A percentile compares a stretch with the other conserved stretches of the same genome.
Conservation (phyloP, 2,329 filamentous ascomycete species). For the Colletotrichum sp. region DNA sequence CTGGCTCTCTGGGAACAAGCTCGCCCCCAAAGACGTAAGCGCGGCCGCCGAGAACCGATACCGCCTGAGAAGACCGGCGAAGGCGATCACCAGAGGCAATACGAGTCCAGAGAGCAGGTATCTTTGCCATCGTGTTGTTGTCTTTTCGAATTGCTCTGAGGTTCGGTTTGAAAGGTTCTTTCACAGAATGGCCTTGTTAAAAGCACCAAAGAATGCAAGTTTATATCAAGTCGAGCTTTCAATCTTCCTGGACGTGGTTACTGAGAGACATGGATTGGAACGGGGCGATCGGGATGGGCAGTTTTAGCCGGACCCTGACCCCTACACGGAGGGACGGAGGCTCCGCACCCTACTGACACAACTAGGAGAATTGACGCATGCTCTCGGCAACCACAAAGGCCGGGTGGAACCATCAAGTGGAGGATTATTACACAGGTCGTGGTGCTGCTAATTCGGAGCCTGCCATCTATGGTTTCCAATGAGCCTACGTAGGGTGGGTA, state of each 20-base stretch:
- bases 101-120: constrained; percentile 27
- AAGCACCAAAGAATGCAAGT: not conserved
- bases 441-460: not conserved
- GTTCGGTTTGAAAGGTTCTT: not conserved
- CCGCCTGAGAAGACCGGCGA: constrained; percentile 53
- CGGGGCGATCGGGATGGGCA: not conserved
- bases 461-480: not conserved
- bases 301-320: not conserved
- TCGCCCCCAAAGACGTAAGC: constrained; percentile 58
- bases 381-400: not conserved
- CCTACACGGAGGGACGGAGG: not conserved
- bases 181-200: not conserved
- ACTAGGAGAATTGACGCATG: not conserved
- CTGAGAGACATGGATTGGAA: not conserved
- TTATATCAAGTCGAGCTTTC: not conserved
- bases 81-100: constrained; percentile 35
- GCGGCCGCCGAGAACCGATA: constrained; percentile 42
- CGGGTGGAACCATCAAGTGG: not conserved
- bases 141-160: not conserved
- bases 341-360: not conserved
- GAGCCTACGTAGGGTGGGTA: not conserved
- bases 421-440: not conserved
- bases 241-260: not conserved
- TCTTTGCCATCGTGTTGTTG: constrained; percentile 5
- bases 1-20: constrained; percentile 52